Conservation (phyloP, 371 early-diverging fungal genomes). For the Blastocladiella emersonii region DNA sequence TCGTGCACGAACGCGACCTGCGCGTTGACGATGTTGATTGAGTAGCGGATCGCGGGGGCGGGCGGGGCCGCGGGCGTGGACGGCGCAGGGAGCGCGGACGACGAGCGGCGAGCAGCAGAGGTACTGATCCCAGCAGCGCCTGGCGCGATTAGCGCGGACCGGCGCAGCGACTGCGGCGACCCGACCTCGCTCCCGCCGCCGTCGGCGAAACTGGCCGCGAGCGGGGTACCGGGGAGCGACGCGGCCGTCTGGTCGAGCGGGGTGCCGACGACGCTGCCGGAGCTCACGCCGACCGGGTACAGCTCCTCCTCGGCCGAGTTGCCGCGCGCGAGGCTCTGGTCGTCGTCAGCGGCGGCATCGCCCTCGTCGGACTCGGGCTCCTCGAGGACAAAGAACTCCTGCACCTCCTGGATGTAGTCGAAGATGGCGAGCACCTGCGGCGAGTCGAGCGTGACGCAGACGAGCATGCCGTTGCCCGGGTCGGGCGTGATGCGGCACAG, state of each 20-base stretch:
- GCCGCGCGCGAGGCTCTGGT: too few relatives aligned
- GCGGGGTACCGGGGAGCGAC: slow-evolving; percentile 10
- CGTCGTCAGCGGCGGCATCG: too few relatives aligned
- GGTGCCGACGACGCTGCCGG: background rate
- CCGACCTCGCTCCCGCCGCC: too few relatives aligned
- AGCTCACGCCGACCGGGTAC: background rate
- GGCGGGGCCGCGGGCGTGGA: background rate
- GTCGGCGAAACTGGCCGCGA: slow-evolving; percentile 5
- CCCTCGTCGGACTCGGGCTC: background rate
- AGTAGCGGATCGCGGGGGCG: slow-evolving; percentile 33
- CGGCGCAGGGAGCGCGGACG: background rate
- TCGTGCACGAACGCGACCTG: slow-evolving; percentile 80
- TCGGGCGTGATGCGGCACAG: too few relatives aligned
- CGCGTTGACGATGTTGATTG: slow-evolving; percentile 63
- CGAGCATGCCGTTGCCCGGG: background rate
- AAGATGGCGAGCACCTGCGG: background rate
- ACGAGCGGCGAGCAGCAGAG: too few relatives aligned
- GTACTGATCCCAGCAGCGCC: background rate
- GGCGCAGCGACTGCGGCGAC: too few relatives aligned
- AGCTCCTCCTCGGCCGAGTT: too few relatives aligned
- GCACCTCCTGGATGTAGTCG: background rate
- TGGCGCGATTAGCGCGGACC: too few relatives aligned
- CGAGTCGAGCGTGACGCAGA: background rate
- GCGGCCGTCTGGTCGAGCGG: background rate
- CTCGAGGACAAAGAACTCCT: background rate